Evolutionary conservation across 78 protist genomes (phyloP), one percentile per base, ranked within the genome.

Genomic region (Chrysochromulina parva): DNA sequence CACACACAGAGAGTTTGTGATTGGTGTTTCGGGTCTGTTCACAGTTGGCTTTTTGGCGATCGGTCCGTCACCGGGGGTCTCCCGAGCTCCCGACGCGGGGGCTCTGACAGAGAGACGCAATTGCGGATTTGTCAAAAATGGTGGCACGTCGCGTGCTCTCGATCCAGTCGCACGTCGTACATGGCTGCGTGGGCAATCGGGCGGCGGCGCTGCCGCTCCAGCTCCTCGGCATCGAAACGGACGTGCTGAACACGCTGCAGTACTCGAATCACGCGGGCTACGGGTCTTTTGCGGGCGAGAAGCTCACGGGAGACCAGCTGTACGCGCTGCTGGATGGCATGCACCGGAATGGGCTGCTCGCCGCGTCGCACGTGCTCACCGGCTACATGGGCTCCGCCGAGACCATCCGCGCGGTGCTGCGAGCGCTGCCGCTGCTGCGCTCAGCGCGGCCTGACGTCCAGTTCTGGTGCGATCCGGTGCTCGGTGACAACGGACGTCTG

Each of bases 161-260:
- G 47, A 78, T 93, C 59, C 95, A 93, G 65, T 38, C 69, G 11
- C 94, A 92, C 80, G 93, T 91, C n/a, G 95, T 93, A 48, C 88
- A 88, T 28, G 95, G 95, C 13, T 92, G 54, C 82, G 95, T 93
- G 0, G 95, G 95, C 16, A 93, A 93, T 85, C 38, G 50, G 17
- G 74, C 89, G 20, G 92, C 95, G 10, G 38, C 13, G 26, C 66
- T 94, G 13, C 95, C 95, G 50, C 92, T 95, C 53, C 96, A 94
- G 69, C 81, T 95, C 11, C 88, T 95, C 4, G 98, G 98, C 22
- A 55, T 92, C 47, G 97, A 97, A 6, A 95, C 93, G 48, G 98
- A 97, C 73, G 62, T 58, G 24, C 62, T 58, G 24, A 58, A 58
- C 13, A 58, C 62, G 62, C 24, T 58, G 62, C 62, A 58, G 71